These are phyloP conservation scores for Paramecium sexaurelia DNA, from an alignment of 73 alveolate species.

Conservation along the genomic window DNA sequence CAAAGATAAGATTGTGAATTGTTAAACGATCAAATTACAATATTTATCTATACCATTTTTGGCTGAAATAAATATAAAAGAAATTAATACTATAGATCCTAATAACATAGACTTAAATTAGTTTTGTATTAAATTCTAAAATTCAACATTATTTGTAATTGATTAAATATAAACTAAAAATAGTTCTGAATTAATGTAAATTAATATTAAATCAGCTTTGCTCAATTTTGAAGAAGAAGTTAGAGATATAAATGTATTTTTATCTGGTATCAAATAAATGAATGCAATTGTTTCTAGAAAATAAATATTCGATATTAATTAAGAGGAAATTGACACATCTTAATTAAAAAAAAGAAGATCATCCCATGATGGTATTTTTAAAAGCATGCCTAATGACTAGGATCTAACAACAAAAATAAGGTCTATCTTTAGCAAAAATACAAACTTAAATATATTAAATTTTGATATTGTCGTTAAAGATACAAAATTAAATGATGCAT, in stretches of 20 bases:
- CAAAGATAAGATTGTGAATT: background rate
- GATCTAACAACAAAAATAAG: background rate
- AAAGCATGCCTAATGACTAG: no score
- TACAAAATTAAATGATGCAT: background rate
- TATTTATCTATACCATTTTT: background rate
- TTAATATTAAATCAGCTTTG: background rate
- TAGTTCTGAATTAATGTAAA: background rate
- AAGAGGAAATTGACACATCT: background rate
- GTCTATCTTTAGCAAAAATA: background rate
- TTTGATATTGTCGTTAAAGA: background rate
- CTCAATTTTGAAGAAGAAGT: slow-evolving; percentile 31
- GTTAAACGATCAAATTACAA: background rate
- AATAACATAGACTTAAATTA: background rate
- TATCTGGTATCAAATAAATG: background rate
- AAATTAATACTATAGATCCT: background rate
- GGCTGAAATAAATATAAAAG: background rate
- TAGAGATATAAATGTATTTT: background rate
- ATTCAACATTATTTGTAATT: background rate
- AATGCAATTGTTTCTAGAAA: background rate
- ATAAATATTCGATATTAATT: background rate
- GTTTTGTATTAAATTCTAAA: background rate
- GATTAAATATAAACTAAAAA: background rate
- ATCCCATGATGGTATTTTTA: slow-evolving; percentile 39
- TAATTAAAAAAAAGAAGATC: slow-evolving; percentile 11
- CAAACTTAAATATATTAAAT: background rate